Conservation (phyloP, 1,284 basidiomycete species). For the Apiotrichum siamense region DNA sequence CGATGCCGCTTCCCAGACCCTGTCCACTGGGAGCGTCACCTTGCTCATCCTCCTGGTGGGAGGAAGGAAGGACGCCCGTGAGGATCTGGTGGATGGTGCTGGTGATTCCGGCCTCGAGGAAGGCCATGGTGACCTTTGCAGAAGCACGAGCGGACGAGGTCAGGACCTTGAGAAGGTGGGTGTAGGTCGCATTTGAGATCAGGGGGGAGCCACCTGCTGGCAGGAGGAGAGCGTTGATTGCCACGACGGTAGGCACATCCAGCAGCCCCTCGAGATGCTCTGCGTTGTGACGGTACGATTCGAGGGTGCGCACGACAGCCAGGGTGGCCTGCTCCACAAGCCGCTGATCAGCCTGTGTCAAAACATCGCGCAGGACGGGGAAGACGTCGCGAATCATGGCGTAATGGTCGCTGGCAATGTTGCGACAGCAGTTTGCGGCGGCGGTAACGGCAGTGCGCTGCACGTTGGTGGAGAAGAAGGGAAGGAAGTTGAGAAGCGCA, state of each 20-base stretch:
- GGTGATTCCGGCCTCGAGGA: slow-evolving; percentile 84
- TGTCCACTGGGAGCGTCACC: slow-evolving; percentile 57
- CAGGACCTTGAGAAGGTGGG: slow-evolving; percentile 75
- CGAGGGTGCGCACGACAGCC: slow-evolving; percentile 84
- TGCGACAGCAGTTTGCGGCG: slow-evolving; percentile 89
- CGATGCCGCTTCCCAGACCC: slow-evolving; percentile 72
- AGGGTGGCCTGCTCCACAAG: slow-evolving; percentile 89
- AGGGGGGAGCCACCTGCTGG: slow-evolving; percentile 79
- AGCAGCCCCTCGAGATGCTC: slow-evolving; percentile 81
- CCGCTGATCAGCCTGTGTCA: slow-evolving; percentile 83
- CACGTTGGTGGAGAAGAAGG: slow-evolving; percentile 94
- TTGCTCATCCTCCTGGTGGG: slow-evolving; percentile 57
- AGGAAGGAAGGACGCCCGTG: slow-evolving; percentile 77
- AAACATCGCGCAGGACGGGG: slow-evolving; percentile 83
- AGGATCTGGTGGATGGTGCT: slow-evolving; percentile 87
- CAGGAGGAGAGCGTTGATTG: slow-evolving; percentile 74
- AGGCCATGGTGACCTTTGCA: slow-evolving; percentile 72
- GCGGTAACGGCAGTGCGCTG: slow-evolving; percentile 94
- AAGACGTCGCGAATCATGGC: slow-evolving; percentile 80
- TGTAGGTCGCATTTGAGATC: slow-evolving; percentile 78
- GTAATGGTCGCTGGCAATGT: slow-evolving; percentile 78
- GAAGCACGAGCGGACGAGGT: slow-evolving; percentile 79
- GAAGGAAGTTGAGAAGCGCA: slow-evolving; percentile 84
- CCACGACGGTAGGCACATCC: slow-evolving; percentile 71
- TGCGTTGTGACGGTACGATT: slow-evolving; percentile 76